Conservation (phyloP, 306 rosid species). For the Canavalia ensiformis region DNA sequence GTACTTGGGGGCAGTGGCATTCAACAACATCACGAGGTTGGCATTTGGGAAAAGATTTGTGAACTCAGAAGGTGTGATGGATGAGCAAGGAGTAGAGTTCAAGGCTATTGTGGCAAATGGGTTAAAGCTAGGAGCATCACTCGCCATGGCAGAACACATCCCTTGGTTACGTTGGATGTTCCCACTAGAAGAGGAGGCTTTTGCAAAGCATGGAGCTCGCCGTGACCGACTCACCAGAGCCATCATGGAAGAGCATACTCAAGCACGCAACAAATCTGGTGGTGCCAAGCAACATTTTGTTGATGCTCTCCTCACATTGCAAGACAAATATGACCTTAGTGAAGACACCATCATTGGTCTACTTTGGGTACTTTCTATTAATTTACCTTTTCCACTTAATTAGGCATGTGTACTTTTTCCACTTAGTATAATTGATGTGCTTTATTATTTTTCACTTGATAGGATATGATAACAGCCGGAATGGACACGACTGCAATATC, state of each 20-base stretch:
- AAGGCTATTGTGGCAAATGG: conserved; percentile 77
- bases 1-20: conserved; percentile 82
- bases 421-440: background rate
- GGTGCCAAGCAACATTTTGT: conserved; percentile 87
- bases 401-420: too few species aligned
- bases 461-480: conserved; percentile 97
- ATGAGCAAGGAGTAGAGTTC: conserved; percentile 81
- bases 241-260: conserved; percentile 92
- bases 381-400: too few species aligned
- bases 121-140: conserved; percentile 81
- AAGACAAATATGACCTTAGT: conserved; percentile 82
- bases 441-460: background rate
- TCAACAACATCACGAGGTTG: conserved; percentile 91
- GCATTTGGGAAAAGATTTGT: conserved; percentile 92
- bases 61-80: conserved; percentile 71
- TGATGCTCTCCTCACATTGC: conserved; percentile 82
- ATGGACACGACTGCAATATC: conserved; percentile 83
- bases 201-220: conserved; percentile 76
- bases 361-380: conserved; percentile 69
- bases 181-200: conserved; percentile 88
- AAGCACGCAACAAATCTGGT: conserved; percentile 68
- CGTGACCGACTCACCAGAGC: conserved; percentile 78
- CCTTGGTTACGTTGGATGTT: conserved; percentile 93
- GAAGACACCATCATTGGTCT: conserved; percentile 94
- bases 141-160: conserved; percentile 84